Base-by-base conservation (phyloP, 2,329 filamentous ascomycete genomes). In the Fusarium chuoi region DNA sequence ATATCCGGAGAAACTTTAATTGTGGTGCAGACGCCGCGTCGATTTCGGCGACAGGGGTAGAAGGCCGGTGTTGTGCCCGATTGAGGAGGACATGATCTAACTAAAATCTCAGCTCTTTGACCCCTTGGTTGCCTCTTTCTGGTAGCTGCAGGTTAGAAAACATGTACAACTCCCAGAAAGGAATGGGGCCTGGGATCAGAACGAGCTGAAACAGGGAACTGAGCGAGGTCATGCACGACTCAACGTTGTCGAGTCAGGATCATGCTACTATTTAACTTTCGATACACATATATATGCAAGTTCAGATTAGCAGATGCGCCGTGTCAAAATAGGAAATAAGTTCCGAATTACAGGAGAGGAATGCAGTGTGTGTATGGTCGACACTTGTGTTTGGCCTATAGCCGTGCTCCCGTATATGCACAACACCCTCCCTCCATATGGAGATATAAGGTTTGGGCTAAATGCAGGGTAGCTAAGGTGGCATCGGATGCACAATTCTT, bases 181-280 rank as follows among this genome's bases (percentile, higher is more conserved):
- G 0, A 17, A 22, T 7, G 3, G 8, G 14, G 8, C 10, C 6
- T 8, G 1, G 10, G 1, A 11, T 6, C 13, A 0, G 14, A 17
- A n/a, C 20, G 20, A n/a, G 45, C 9, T 30, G 20, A n/a, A 17
- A 3, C 9, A 22, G 1, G 20, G 26, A 6, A 6, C 3, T 20
- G 6, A 30, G 17, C 7, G 0, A 12, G 20, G 8, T 14, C 4
- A 10, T 0, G 0, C 1, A 13, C 13, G 13, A 28, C 22, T 28
- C 26, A 17, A 12, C 9, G 20, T 2, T 15, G 14, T 22, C 18
- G 18, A 8, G 7, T 3, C 20, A 42, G 22, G 15, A 20, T 26
- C 17, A 1, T 20, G n/a, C n/a, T 20, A n/a, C 13, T 8, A 13
- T 45, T 3, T 33, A 33, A 33, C 12, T 13, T 26, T 9, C 7